Base-by-base conservation (phyloP, 2,329 filamentous ascomycete species). In the Venturia pyrina region DNA sequence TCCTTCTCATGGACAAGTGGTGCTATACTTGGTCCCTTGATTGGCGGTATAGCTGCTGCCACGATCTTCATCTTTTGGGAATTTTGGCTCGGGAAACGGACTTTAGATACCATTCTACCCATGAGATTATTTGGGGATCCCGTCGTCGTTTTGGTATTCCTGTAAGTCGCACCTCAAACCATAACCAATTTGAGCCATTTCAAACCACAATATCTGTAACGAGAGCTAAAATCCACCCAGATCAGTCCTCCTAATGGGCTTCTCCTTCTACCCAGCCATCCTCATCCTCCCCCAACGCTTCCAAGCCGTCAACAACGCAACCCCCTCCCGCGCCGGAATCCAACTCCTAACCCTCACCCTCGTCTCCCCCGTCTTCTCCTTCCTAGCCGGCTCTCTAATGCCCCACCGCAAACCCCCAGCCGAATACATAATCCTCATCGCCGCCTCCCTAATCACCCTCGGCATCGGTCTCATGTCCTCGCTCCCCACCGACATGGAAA, bases 271-370 rank as follows among this genome's bases (percentile, higher is more conserved):
- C 48, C 32, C 46, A 28, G 48, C 62, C 10, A 53, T 64, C 4
- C 40, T 64, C 43, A 17, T 44, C 48, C 62, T 64, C n/a, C 62
- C 62, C 34, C 62, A 64, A 56, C 41, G 62, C 17, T 64, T 50
- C 62, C 62, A 64, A 56, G n/a, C 44, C 28, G 62, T 56, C 37
- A 40, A 64, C 34, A 40, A 19, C 17, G 13, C 34, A 13, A 37
- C 13, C 34, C 62, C 62, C n/a, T 40, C 44, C 43, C 43, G n/a
- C 34, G 62, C 62, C 15, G 62, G 62, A 50, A 53, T 64, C 41
- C 24, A 56, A 40, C 11, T 64, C 19, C 44, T 64, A 37, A 43
- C 62, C 19, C 48, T 64, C 15, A 59, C 62, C 28, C n/a, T 64
- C 21, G 37, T 32, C 44, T 48, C 34, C 48, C 41, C 44, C 11